Base-by-base conservation (phyloP, 768 basidiomycete genomes). In the Hebeloma cylindrosporum region DNA sequence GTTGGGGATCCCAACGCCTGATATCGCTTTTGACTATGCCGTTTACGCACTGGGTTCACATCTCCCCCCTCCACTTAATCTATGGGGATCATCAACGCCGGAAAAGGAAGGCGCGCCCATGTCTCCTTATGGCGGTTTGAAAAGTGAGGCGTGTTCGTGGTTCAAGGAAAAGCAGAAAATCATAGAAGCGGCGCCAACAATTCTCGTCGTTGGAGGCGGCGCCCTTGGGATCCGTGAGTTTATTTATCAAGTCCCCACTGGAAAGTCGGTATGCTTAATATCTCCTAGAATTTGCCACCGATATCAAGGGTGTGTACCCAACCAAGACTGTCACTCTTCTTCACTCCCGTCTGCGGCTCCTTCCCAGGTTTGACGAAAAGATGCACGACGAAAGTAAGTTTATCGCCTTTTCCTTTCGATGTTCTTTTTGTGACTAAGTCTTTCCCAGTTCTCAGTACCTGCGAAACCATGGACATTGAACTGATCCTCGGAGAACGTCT, bases 121-220 rank as follows among this genome's bases (percentile, higher is more conserved):
- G 48, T 54, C 4, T 14, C 32, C 17, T 8, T 75, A 72, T 42
- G 49, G 44, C 7, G 80, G 80, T 3, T 66, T 56, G 40, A 83
- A 82, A 58, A 16, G 56, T 0, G 76, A 76, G 45, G 74, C 73
- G 0, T 65, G 81, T 11, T 64, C 61, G 2, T 82, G 78, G 72
- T 64, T 84, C 31, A 67, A 66, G 47, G 59, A 64, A n/a, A 70
- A 72, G 43, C 83, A 85, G 54, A 57, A 59, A 23, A 60, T 65
- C 3, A 68, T 88, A 37, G 63, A 73, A 40, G 61, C 58, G 2
- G 72, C 81, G 0, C 63, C 60, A 1, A 76, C 71, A 30, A 70
- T 88, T 3, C 71, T 87, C 5, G 73, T 88, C 10, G 74, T 87
- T 2, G 86, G 87, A 2, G 85, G 83, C 8, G 86, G 87, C 0